Conservation (phyloP, 225 moss, liverwort and hornwort genomes). For the Sphagnum contortum region DNA sequence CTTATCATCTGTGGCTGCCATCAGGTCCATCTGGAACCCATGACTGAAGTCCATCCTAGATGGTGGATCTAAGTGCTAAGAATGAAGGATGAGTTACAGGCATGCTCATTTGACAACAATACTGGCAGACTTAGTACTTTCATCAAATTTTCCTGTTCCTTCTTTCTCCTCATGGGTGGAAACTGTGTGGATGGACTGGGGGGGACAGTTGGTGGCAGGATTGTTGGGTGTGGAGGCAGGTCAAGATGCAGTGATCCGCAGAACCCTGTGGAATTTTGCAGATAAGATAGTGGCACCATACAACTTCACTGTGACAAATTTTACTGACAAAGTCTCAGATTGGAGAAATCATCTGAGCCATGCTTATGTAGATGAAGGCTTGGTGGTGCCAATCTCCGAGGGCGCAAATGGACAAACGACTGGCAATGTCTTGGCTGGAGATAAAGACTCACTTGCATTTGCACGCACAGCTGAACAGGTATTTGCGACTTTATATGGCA, state of each 20-base stretch:
- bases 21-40: no score
- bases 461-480: slow-evolving; percentile 21
- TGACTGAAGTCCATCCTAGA: no score
- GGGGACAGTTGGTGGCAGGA: slow-evolving; percentile 32
- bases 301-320: slow-evolving; percentile 29
- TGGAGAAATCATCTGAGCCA: slow-evolving; percentile 1
- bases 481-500: slow-evolving; percentile 50
- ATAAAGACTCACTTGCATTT: slow-evolving; percentile 30
- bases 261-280: slow-evolving; percentile 25
- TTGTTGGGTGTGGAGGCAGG: slow-evolving; percentile 43
- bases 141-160: no score
- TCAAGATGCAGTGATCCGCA: slow-evolving; percentile 40
- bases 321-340: slow-evolving; percentile 26
- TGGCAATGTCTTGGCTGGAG: slow-evolving; percentile 24
- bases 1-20: no score
- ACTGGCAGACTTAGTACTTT: no score
- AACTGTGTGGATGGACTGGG: no score
- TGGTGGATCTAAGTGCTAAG: no score
- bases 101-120: no score
- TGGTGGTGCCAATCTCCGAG: not conserved
- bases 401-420: not conserved
- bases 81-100: no score
- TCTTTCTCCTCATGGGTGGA: no score
- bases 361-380: slow-evolving; percentile 22
- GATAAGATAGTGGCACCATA: slow-evolving; percentile 24